Evolutionary conservation across 148 eudicot genomes (phyloP).

Genomic region (Rhododendron kiyosumense): DNA sequence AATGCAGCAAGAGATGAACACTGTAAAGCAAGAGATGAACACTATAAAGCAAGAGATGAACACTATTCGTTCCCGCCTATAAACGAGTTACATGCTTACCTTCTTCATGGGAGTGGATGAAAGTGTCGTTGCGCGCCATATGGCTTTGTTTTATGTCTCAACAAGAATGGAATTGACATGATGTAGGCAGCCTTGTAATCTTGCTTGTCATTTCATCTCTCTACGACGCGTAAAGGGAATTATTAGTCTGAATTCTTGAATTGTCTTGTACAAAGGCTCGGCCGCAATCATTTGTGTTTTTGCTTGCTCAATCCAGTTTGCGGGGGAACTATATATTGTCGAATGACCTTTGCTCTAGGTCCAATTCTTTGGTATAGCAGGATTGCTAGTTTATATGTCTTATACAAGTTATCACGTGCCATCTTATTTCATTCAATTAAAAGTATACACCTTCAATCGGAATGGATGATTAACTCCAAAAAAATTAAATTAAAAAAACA

Average conservation of each 20-base stretch:
- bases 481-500: too few species aligned
- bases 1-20: too few species aligned
- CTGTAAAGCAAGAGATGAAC: conserved; percentile 1
- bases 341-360: too few species aligned
- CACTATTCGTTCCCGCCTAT: conserved; percentile 47
- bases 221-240: too few species aligned
- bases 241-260: not conserved
- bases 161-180: not conserved
- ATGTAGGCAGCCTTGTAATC: not conserved
- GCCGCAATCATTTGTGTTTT: not conserved
- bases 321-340: too few species aligned
- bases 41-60: conserved; percentile 18
- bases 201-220: not conserved
- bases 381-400: too few species aligned
- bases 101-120: not conserved
- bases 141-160: not conserved
- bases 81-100: not conserved
- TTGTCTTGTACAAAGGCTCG: not conserved
- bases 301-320: not conserved
- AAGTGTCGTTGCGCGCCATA: too few species aligned
- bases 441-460: too few species aligned
- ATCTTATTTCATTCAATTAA: too few species aligned
- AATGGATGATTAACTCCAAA: too few species aligned
- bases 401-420: too few species aligned
- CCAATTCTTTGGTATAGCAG: too few species aligned